Conservation (phyloP, 1,284 basidiomycete genomes). For the Microbotryomycetes sp. region DNA sequence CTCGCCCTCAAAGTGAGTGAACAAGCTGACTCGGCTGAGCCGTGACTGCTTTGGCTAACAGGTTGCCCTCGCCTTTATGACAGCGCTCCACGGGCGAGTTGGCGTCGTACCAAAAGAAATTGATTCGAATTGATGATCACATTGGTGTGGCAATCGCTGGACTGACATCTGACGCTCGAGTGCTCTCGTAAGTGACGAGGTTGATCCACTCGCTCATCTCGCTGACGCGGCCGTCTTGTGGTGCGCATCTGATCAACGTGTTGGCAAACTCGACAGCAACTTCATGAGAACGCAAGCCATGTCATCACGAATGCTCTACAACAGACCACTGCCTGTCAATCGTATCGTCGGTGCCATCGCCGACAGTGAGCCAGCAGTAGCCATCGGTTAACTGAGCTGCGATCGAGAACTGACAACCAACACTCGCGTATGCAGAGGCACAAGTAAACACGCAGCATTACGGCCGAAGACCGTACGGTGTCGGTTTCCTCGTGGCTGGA, state of each 20-base stretch:
- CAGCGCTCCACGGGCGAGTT: slow-evolving; percentile 98
- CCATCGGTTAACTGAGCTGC: too few relatives aligned
- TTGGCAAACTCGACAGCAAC: slow-evolving; percentile 56
- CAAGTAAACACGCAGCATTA: slow-evolving; percentile 99
- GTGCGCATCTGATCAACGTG: background rate
- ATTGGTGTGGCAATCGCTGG: slow-evolving; percentile 98
- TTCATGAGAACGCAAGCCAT: slow-evolving; percentile 99
- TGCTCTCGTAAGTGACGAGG: slow-evolving; percentile 83
- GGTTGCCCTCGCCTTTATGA: background rate
- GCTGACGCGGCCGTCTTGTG: background rate
- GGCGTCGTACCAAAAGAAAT: slow-evolving; percentile 98
- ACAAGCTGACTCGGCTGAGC: background rate
- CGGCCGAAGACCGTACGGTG: slow-evolving; percentile 93
- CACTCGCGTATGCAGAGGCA: slow-evolving; percentile 58
- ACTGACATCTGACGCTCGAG: slow-evolving; percentile 93
- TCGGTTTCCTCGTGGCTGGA: slow-evolving; percentile 96
- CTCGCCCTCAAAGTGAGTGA: slow-evolving; percentile 75
- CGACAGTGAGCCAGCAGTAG: slow-evolving; percentile 75
- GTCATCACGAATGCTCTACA: slow-evolving; percentile 88
- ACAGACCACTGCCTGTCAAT: slow-evolving; percentile 87
- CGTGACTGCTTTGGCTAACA: background rate
- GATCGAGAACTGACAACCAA: background rate
- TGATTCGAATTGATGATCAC: slow-evolving; percentile 99
- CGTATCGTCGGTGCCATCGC: slow-evolving; percentile 88
- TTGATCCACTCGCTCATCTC: too few relatives aligned